Base-by-base conservation (phyloP, 345 rosid genomes). In the Schrenkiella parvula region DNA sequence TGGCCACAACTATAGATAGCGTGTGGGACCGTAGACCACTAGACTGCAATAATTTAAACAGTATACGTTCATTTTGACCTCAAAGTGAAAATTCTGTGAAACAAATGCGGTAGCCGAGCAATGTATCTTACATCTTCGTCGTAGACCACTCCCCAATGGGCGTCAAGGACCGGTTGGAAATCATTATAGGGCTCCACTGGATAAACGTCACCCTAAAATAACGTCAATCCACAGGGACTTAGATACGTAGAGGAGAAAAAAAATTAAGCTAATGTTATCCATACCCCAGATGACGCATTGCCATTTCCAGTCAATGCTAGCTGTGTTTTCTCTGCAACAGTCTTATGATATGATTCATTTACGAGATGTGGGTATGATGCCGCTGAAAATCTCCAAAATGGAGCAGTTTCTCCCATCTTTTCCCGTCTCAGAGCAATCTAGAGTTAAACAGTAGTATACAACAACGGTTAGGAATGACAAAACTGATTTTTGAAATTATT, bases 61-160 rank as follows among this genome's bases (percentile, higher is more conserved):
- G 63, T 57, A 35, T 11, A 43, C 15, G 3, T 31, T 58, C 28
- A 47, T 4, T 47, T 17, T 65, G 18, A 56, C 51, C 31, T 54
- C 44, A 44, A 28, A 13, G 22, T 8, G 41, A 64, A 29, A 13
- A 17, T 6, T 25, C 6, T 17, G 9, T 43, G 3, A 26, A 44
- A 58, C 4, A 9, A 57, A 50, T 29, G 21, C 2, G 29, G 32
- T 65, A 37, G 23, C 11, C 4, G 12, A 76, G 58, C 42, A 53
- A 50, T 39, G 25, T 28, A 44, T 77, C 93, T 84, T 87, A 93
- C 99, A 81, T 93, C 99, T 68, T 85, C 96, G 4, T 88, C 95
- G 64, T 78, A 72, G 56, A 91, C 96, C 73, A 84, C 85, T 38
- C 99, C 99, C 99, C 97, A 93, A 22, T 91, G 97, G 64, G 99